A percentile compares a stretch with the other conserved stretches of the same genome.
These are phyloP conservation scores for Mycena filopes DNA, from an alignment of 768 basidiomycete species.

Conservation along the genomic window DNA sequence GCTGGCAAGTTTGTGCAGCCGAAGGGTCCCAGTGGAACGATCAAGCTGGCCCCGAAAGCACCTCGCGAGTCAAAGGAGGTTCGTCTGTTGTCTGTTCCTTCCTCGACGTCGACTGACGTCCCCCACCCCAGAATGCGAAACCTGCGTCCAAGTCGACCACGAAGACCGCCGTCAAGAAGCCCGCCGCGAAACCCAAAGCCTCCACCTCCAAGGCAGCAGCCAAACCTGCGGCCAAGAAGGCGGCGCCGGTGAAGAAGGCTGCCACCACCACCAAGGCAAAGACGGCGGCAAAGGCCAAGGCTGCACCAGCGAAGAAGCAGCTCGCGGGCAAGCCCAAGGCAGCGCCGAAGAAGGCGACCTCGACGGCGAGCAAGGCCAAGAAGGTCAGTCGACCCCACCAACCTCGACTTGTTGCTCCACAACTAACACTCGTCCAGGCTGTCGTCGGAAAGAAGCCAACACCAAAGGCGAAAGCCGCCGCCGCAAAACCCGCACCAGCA, in stretches of 20 bases:
- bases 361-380: conserved; percentile 27
- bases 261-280: conserved; percentile 16
- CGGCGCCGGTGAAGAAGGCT: neutral
- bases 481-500: conserved; percentile 16
- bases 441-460: conserved; percentile 28
- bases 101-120: neutral
- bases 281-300: conserved; percentile 1
- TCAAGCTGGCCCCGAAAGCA: conserved; percentile 70
- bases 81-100: neutral
- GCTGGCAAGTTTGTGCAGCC: conserved; percentile 50
- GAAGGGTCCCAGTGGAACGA: conserved; percentile 66
- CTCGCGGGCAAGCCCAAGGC: conserved; percentile 23
- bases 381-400: conserved; percentile 9
- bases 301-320: conserved; percentile 16
- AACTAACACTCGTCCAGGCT: neutral
- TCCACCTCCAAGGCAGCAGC: neutral
- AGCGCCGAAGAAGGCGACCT: conserved; percentile 27
- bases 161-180: conserved; percentile 12
- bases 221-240: conserved; percentile 6
- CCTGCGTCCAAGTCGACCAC: conserved; percentile 16
- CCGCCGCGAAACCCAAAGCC: conserved; percentile 10
- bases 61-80: conserved; percentile 28
- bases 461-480: conserved; percentile 22
- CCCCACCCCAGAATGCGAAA: conserved; percentile 21
- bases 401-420: neutral